Base-by-base conservation (phyloP, 2,329 filamentous ascomycete genomes). In the Diaporthe sp. region DNA sequence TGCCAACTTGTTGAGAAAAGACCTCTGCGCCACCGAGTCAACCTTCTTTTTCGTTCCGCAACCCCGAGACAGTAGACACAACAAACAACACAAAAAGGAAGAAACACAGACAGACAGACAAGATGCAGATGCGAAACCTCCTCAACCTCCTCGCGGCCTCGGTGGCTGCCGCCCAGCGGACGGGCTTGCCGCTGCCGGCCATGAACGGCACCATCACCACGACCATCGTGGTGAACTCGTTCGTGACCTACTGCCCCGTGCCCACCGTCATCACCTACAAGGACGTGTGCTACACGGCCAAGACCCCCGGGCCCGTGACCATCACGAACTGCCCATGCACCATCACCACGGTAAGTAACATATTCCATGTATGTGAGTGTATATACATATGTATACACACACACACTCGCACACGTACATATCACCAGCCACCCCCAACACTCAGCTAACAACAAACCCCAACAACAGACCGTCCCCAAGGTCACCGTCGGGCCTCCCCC, bases 251-350 rank as follows among this genome's bases (percentile, higher is more conserved):
- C 79, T 89, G 87, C 83, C 81, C 84, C 8, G 80, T 86, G 82
- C 86, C 90, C 51, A 90, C 90, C 46, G 86, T 85, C 78, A 79
- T 91, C 78, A 88, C 85, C 78, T 84, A 88, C 82, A 87, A 87
- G 80, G 83, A 83, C 80, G 86, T 87, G 82, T 84, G 84, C 67
- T 92, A 89, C 85, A 87, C 88, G 65, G 86, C 91, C 79, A 88
- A 87, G 84, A 87, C 81, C 13, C 46, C 71, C 34, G 71, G 71
- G 49, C 88, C 88, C 73, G 83, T 91, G 78, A 91, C 88, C 79
- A 87, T 92, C 74, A 86, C 85, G 51, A 84, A 90, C 81, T 90
- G 88, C 83, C 87, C 88, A 75, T 90, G 88, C 85, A 89, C 88
- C 60, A 77, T 84, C 55, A 80, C 77, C 3, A 75, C 78, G n/a